Evolutionary conservation across 345 rosid genomes (phyloP).

Genomic region (Syzygium aqueum): DNA sequence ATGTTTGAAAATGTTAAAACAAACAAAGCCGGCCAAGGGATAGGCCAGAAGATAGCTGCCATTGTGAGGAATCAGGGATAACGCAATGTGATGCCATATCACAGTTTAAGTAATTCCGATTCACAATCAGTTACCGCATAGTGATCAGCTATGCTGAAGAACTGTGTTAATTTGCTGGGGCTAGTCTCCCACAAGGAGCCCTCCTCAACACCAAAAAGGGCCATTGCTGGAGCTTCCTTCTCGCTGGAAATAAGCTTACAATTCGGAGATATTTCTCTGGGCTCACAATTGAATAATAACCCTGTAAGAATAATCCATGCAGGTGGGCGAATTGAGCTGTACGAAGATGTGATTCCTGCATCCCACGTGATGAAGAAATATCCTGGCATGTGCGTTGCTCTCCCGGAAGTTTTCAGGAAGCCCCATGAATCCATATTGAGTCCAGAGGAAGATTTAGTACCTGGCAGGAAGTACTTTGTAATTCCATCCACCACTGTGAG

Average conservation of each 20-base stretch:
- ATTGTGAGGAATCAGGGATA: background rate
- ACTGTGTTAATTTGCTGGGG: constrained; percentile 15
- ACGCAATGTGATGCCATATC: background rate
- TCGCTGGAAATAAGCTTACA: constrained; percentile 8
- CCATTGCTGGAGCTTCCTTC: constrained; percentile 1
- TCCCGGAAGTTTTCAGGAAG: constrained; percentile 41
- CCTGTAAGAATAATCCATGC: constrained; percentile 47
- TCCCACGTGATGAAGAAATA: constrained; percentile 43
- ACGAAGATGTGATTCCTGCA: constrained; percentile 24
- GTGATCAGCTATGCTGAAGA: constrained; percentile 22
- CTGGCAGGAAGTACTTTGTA: constrained; percentile 38
- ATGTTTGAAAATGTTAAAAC: background rate
- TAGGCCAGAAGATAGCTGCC: background rate
- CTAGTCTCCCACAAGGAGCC: constrained; percentile 2
- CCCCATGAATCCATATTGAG: constrained; percentile 27
- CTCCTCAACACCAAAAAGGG: constrained; percentile 2
- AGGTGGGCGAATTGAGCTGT: constrained; percentile 41
- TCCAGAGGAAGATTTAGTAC: constrained; percentile 36
- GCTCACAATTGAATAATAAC: constrained; percentile 4
- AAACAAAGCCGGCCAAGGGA: constrained; percentile 17
- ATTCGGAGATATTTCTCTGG: constrained; percentile 11
- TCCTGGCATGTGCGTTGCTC: constrained; percentile 45
- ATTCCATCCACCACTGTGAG: constrained; percentile 37
- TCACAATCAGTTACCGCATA: background rate
- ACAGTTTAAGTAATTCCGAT: background rate